phyloP scores from a whole-genome alignment of 371 early-diverging fungal species.

The Mortierella sp. region DNA sequence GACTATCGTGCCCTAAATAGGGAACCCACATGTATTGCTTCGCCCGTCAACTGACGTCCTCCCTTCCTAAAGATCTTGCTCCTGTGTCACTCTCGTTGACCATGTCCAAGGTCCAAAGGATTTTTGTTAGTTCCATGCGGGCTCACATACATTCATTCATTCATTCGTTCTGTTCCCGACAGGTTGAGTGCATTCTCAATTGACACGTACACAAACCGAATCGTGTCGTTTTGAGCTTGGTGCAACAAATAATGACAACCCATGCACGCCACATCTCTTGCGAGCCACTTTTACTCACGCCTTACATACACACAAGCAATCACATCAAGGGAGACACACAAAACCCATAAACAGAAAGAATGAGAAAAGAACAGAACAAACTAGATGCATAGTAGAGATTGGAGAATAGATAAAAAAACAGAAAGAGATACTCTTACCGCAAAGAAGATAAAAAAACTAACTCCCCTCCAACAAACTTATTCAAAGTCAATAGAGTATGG shows the following conservation, averaged over 20 bases:
- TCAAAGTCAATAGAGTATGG: conserved; percentile 55
- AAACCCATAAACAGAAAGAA: not conserved
- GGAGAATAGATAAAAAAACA: not conserved
- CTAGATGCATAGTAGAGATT: not conserved
- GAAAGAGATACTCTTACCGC: not conserved
- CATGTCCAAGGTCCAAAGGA: not conserved
- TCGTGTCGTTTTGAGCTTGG: not conserved
- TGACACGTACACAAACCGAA: too few relatives aligned
- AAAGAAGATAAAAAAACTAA: not conserved
- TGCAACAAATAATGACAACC: not conserved
- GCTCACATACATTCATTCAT: too few relatives aligned
- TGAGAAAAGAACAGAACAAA: not conserved
- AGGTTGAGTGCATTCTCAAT: too few relatives aligned
- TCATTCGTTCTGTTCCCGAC: too few relatives aligned
- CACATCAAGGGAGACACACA: not conserved
- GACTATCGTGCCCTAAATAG: not conserved
- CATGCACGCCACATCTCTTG: not conserved
- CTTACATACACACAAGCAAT: not conserved
- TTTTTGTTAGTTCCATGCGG: too few relatives aligned
- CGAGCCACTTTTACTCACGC: too few relatives aligned
- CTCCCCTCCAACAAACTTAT: not conserved
- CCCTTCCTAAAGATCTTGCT: not conserved
- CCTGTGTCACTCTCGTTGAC: not conserved
- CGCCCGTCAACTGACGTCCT: not conserved
- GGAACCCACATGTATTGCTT: not conserved